Base-by-base conservation (phyloP, 148 eudicot species). In the Talinum fruticosum region DNA sequence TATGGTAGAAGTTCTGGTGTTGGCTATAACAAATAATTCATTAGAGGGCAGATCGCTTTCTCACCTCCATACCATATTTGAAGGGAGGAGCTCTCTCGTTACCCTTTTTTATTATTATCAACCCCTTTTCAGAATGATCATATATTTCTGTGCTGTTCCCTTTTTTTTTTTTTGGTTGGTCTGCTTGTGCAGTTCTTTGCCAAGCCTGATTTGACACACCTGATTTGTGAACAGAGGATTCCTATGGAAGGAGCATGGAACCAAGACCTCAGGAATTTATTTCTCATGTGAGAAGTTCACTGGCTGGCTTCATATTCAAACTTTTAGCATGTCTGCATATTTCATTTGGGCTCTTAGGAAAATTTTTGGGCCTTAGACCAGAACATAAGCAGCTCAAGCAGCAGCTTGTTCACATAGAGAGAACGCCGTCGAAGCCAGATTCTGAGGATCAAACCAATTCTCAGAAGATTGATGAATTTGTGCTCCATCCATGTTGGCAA, bases 401-500 rank as follows among this genome's bases (percentile, higher is more conserved):
- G 66, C 84, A 51, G 74, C 79, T 83, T 72, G 67, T 44, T 51
- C 75, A 44, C 62, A 32, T 10, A 64, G 80, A 65, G 53, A 71
- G 75, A 29, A 44, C 59, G 59, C 64, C 71, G 54, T 64, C 79
- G 65, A 79, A 78, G 74, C 85, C 79, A 80, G 87, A 82, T 76
- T 79, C 82, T 23, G 81, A 82, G 71, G 82, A 74, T 36, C 82
- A 70, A 71, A 28, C 35, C 6, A 54, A 47, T 78, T 74, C 82
- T 38, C 73, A 37, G 49, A 75, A 82, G 72, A 74, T 75, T 73
- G 82, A 87, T 35, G 80, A 84, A 72, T 86, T 86, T 67, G 73
- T 83, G 78, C 90, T 95, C 69, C 84, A 84, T 76, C 94, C 94
- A 4, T 95, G 94, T 77, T 87, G 89, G 85, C 79, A 96, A 83